Evolutionary conservation across 2,329 filamentous ascomycete genomes (phyloP).

Genomic region (Botrytis sinoallii): DNA sequence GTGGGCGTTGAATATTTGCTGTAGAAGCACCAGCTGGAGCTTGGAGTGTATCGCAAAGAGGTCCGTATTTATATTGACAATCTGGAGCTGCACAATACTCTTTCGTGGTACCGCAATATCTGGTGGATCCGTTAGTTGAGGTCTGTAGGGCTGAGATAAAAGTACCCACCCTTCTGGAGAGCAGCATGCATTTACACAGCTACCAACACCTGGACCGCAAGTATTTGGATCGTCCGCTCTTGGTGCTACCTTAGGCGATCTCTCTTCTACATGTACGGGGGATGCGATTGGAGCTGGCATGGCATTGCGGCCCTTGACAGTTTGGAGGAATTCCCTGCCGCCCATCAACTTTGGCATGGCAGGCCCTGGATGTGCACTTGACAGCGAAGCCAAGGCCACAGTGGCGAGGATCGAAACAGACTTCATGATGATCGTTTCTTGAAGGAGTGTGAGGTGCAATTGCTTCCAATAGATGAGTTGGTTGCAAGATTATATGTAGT

Average conservation of each 20-base stretch:
- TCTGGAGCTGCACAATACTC: constrained; percentile 60
- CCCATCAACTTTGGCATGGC: constrained; percentile 30
- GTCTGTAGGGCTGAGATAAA: not conserved
- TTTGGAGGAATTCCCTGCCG: constrained; percentile 31
- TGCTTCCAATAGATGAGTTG: not conserved
- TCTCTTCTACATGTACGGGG: constrained; percentile 19
- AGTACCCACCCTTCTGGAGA: constrained; percentile 31
- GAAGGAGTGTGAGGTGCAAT: not conserved
- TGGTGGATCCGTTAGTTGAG: constrained; percentile 12
- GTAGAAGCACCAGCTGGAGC: constrained; percentile 55
- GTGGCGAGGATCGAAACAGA: constrained; percentile 20
- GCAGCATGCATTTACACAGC: constrained; percentile 32
- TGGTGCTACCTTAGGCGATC: constrained; percentile 11
- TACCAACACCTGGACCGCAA: constrained; percentile 33
- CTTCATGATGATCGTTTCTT: constrained; percentile 24
- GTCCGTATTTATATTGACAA: constrained; percentile 59
- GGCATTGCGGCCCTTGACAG: constrained; percentile 28
- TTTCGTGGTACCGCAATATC: constrained; percentile 30
- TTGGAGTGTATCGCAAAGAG: constrained; percentile 52
- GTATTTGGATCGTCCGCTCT: constrained; percentile 25
- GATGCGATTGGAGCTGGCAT: constrained; percentile 20
- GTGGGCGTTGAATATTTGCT: constrained; percentile 46
- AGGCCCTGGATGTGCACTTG: constrained; percentile 26
- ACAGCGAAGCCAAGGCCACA: constrained; percentile 23
- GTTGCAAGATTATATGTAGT: not conserved